A percentile compares a stretch with the other conserved stretches of the same genome.
Evolutionary conservation across 2,329 filamentous ascomycete species (phyloP).

Genomic region (Exophiala sideris): DNA sequence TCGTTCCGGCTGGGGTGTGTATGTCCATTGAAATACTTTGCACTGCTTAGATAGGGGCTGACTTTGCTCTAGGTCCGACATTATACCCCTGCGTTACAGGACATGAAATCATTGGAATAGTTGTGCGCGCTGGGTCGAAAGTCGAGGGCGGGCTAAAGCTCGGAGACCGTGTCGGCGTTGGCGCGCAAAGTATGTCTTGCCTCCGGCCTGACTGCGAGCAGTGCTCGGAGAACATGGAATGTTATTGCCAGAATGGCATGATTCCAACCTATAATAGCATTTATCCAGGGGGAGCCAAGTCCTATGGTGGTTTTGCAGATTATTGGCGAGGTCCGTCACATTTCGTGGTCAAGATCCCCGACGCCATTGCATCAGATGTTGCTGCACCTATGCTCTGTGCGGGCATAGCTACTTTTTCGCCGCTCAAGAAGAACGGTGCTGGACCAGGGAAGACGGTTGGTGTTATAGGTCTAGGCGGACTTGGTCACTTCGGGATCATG

Average conservation of each 20-base stretch:
- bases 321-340: slow-evolving; percentile 52
- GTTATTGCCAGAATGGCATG: slow-evolving; percentile 35
- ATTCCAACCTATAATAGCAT: slow-evolving; percentile 58
- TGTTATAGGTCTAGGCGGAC: slow-evolving; percentile 68
- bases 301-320: slow-evolving; percentile 64
- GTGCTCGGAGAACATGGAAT: slow-evolving; percentile 45
- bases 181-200: slow-evolving; percentile 59
- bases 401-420: slow-evolving; percentile 70
- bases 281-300: slow-evolving; percentile 59
- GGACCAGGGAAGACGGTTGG: slow-evolving; percentile 70
- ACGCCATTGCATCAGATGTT: slow-evolving; percentile 42
- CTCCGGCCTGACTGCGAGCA: slow-evolving; percentile 44
- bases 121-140: slow-evolving; percentile 51
- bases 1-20: slow-evolving; percentile 24
- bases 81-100: slow-evolving; percentile 53
- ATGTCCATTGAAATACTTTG: no score
- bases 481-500: slow-evolving; percentile 70
- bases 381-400: slow-evolving; percentile 68
- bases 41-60: no score
- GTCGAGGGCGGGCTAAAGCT: slow-evolving; percentile 47
- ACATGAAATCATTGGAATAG: slow-evolving; percentile 63
- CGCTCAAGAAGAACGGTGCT: slow-evolving; percentile 62
- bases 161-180: slow-evolving; percentile 63
- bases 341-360: slow-evolving; percentile 40
- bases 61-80: slow-evolving; percentile 25